Evolutionary conservation across 2,329 filamentous ascomycete genomes (phyloP), one percentile per base, ranked within the genome.

Genomic region (Colletotrichum brevisporum): DNA sequence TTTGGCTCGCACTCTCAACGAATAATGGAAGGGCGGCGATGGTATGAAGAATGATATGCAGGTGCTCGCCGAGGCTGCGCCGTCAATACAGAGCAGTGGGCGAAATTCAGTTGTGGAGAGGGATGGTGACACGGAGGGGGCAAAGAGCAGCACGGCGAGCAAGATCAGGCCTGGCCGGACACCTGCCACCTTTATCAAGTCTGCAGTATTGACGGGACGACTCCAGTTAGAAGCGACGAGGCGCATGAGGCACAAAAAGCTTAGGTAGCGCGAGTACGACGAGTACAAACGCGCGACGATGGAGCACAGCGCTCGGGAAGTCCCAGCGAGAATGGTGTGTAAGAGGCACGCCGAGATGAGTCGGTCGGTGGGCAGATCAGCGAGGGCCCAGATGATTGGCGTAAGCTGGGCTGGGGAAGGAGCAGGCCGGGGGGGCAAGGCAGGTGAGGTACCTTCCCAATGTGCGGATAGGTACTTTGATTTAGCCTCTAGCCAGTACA

Each of bases 331-430:
- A 36, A 52, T 61, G 62, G 62, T 66, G 51, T 66, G 62, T 68
- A 65, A 65, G 61, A 69, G 61, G 66, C 26, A 58, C 50, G 31
- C 24, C 31, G 53, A 50, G 43, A 48, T 56, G 43, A 65, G 53
- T 47, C 54, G 53, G 61, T 58, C 54, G 61, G 66, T 58, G 31
- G 61, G 50, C 48, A 47, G 62, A 69, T 56, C 67, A 69, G 51
- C 55, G 54, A 66, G 62, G 62, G 26, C 45, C 24, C 54, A 52
- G 26, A 67, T 52, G 55, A 67, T 61, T 69, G 62, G 67, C 62
- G 51, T 48, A 61, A 61, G 62, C 66, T 66, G 52, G 50, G 31
- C 54, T 59, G 55, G 62, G 62, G 66, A 61, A 51, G 58, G 16
- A 50, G 57, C 50, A 62, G 50, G 63, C 31, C 47, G 51, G 57